phyloP scores from a whole-genome alignment of 441 rosid genomes.

The Corymbia citriodora region DNA sequence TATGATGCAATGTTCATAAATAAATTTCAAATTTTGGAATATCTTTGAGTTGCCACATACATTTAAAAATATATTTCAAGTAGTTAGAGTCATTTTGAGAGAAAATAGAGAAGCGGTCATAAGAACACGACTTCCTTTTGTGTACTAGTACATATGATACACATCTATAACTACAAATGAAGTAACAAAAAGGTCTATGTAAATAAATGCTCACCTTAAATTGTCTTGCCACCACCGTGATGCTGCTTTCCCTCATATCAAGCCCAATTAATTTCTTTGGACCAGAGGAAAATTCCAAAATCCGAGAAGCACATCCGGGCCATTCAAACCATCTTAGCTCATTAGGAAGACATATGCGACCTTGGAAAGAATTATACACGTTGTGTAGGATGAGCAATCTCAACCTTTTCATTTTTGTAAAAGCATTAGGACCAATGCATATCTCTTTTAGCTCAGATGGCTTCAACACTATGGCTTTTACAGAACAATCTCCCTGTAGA shows the following conservation, averaged over 20 bases:
- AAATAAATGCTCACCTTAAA: background rate
- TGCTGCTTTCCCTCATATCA: rapidly evolving
- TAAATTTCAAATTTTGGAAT: too few relatives aligned
- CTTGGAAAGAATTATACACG: rapidly evolving
- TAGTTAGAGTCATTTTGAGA: background rate
- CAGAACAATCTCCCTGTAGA: rapidly evolving
- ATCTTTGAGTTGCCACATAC: background rate
- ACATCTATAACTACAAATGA: background rate
- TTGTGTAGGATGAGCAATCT: background rate
- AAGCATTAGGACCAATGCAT: rapidly evolving
- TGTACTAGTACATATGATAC: background rate
- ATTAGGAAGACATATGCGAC: background rate
- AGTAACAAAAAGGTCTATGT: background rate
- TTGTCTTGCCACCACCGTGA: rapidly evolving
- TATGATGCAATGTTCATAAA: too few relatives aligned
- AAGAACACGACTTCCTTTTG: background rate
- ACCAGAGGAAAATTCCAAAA: background rate
- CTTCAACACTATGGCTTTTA: background rate
- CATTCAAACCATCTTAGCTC: background rate
- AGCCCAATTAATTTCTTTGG: background rate
- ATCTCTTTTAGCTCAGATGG: rapidly evolving
- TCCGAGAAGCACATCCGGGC: rapidly evolving
- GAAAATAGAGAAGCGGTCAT: rapidly evolving
- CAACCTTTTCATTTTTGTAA: background rate
- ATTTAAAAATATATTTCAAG: background rate